Evolutionary conservation across 2,329 filamentous ascomycete genomes (phyloP), one percentile per base, ranked within the genome.

Genomic region (Lecanoromycetidae sp.): DNA sequence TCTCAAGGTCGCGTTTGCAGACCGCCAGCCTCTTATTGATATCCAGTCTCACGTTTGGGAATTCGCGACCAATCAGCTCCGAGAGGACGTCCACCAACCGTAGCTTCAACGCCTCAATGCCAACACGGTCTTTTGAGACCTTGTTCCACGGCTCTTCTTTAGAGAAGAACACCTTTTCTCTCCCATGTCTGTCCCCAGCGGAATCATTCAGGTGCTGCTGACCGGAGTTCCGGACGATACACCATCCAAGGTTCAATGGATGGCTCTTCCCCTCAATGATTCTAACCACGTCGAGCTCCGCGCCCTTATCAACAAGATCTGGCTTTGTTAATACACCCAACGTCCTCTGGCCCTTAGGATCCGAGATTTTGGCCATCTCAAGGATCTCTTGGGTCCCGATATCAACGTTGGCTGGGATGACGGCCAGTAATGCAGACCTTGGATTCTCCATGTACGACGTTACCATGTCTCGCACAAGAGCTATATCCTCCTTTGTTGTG

Each of bases 321-420:
- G 76, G 72, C 53, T 81, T 82, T 0, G 77, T 82, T 0, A 81
- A 62, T 3, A 73, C 60, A 0, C 67, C 66, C 0, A 72, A 44
- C 0, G 68, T 72, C 33, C 69, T 57, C 26, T 56, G 51, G 0
- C 67, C 66, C 3, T 54, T 48, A 0, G 49, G 52, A 52, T 72
- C 68, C 20, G 55, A 50, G 9, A 63, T 55, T 17, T 58, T 56
- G 0, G 69, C 67, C 33, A 66, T 55, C 22, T 64, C 57, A 1
- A 72, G 56, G 30, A 74, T 71, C 27, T 67, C 63, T 43, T 73
- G 68, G 0, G 63, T 72, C 0, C 63, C 65, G 23, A 70, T 59
- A 43, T 75, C 69, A 3, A 65, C 62, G 25, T 64, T 66, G 8
- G 66, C 64, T 0, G 64, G 64, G 2, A 71, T 55, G 0, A 72